These are phyloP conservation scores for Rhodomyrtus tomentosa DNA, from an alignment of 345 rosid species.

Conservation along the genomic window DNA sequence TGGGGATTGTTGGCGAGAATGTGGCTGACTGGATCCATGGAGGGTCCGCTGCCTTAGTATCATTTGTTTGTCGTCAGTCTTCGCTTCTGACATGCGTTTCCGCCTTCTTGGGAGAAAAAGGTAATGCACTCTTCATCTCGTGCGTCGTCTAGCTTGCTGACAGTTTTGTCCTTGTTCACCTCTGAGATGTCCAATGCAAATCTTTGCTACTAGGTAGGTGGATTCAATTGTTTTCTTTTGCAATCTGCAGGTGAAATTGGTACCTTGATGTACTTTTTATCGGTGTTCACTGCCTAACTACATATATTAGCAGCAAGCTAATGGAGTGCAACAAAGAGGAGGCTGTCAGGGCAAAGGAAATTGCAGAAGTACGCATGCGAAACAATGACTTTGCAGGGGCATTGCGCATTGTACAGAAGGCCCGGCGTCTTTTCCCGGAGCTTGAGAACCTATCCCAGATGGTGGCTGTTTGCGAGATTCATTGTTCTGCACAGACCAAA, in stretches of 20 bases:
- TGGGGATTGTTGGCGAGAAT: background rate
- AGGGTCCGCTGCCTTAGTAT: background rate
- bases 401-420: conserved; percentile 41
- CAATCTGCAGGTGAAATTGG: background rate
- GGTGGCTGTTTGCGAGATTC: conserved; percentile 71
- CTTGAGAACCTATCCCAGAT: conserved; percentile 57
- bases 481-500: conserved; percentile 42
- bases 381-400: conserved; percentile 51
- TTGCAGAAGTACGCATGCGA: conserved; percentile 57
- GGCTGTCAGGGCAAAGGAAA: conserved; percentile 52
- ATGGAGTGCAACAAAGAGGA: conserved; percentile 96
- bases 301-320: background rate
- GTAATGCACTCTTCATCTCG: background rate
- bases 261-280: background rate
- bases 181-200: background rate
- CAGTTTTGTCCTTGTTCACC: background rate
- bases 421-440: conserved; percentile 49
- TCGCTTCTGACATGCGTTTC: background rate
- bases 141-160: background rate
- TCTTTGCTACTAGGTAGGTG: background rate
- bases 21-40: background rate
- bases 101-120: background rate
- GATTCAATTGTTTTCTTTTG: background rate
- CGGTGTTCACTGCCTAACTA: background rate
- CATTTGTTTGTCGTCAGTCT: background rate